These are phyloP conservation scores for Plantago coronopus DNA, from an alignment of 305 asterid genomes.

Conservation along the genomic window DNA sequence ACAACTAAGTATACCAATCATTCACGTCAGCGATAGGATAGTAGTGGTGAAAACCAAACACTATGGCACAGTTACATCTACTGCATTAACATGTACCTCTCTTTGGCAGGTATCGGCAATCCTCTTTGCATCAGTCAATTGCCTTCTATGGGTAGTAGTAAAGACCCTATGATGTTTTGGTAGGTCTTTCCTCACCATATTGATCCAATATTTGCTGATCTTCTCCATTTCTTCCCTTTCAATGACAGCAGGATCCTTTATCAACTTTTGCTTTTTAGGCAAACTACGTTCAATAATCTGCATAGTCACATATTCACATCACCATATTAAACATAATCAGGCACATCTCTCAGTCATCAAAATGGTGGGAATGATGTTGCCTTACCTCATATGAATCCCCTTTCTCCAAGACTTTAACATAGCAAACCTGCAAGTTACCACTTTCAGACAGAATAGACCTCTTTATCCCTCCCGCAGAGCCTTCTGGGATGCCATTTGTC, in stretches of 20 bases:
- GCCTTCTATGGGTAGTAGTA: conserved; percentile 68
- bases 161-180: conserved; percentile 84
- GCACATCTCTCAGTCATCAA: conserved; percentile 5
- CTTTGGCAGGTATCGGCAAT: conserved; percentile 87
- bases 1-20: conserved; percentile 12
- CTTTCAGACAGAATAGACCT: conserved; percentile 84
- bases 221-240: conserved; percentile 92
- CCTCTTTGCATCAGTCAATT: conserved; percentile 80
- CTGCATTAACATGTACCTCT: conserved; percentile 51
- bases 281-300: conserved; percentile 96
- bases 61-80: conserved; percentile 11
- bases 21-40: conserved; percentile 14
- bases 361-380: conserved; percentile 15
- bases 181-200: conserved; percentile 82
- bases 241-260: conserved; percentile 76
- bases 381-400: conserved; percentile 98
- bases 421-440: conserved; percentile 78
- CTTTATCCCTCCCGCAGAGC: conserved; percentile 83
- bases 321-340: conserved; percentile 22
- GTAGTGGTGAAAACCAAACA: conserved; percentile 10
- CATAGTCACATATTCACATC: conserved; percentile 31
- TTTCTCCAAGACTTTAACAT: conserved; percentile 97
- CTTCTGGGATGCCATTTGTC: conserved; percentile 87
- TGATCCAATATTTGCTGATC: conserved; percentile 71
- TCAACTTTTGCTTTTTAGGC: conserved; percentile 70